Evolutionary conservation across 495 filamentous ascomycete genomes (phyloP).

Genomic region (Glonium stellatum): DNA sequence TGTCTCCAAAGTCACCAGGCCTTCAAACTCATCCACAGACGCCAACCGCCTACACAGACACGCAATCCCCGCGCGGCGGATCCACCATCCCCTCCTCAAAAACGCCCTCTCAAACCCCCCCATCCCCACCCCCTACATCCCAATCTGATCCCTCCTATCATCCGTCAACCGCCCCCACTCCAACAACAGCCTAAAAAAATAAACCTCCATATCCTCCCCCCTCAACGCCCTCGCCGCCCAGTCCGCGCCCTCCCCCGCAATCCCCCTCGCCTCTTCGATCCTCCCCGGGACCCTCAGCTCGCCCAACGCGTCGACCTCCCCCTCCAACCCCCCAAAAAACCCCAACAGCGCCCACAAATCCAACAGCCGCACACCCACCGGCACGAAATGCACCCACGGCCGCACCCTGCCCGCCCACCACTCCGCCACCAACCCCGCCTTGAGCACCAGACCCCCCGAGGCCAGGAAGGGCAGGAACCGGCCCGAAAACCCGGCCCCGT

Average conservation of each 20-base stretch:
- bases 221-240: constrained; percentile 62
- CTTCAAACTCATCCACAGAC: no score
- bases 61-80: no score
- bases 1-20: no score
- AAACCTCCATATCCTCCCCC: constrained; percentile 77
- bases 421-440: constrained; percentile 58
- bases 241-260: constrained; percentile 58
- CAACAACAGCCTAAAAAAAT: constrained; percentile 68
- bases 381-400: constrained; percentile 74
- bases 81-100: no score
- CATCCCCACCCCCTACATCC: constrained; percentile 11
- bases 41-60: no score
- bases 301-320: no score
- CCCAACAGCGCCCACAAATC: constrained; percentile 31
- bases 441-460: constrained; percentile 57
- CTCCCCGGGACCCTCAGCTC: constrained; percentile 29
- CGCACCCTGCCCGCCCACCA: constrained; percentile 68
- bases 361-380: constrained; percentile 56
- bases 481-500: constrained; percentile 60
- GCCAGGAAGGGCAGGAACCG: constrained; percentile 57
- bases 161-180: constrained; percentile 50
- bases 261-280: constrained; percentile 49
- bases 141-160: constrained; percentile 31
- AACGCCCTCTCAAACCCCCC: not conserved
- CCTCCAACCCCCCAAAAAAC: constrained; percentile 32